Percentiles rank a stretch among this genome's conserved stretches.
Evolutionary conservation across 1,284 basidiomycete genomes (phyloP).

Genomic region (Sanghuangporus baumii): DNA sequence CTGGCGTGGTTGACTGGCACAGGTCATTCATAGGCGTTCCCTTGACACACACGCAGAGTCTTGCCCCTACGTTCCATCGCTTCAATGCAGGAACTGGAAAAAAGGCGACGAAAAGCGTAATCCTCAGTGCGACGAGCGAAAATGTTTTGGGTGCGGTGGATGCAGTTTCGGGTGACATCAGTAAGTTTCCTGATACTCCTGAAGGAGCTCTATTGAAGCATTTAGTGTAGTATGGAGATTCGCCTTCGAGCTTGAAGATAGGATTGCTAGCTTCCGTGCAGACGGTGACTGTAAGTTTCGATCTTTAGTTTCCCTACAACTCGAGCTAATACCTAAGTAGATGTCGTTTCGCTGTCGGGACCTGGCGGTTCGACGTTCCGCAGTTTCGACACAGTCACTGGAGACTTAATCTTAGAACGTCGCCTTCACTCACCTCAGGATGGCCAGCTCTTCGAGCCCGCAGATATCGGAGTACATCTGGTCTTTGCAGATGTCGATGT

Average conservation of each 20-base stretch:
- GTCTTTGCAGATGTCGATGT: constrained; percentile 28
- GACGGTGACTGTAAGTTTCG: constrained; percentile 50
- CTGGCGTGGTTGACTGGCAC: constrained; percentile 86
- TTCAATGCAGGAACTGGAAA: constrained; percentile 24
- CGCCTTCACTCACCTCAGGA: constrained; percentile 44
- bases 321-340: constrained; percentile 32
- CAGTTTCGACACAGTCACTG: constrained; percentile 60
- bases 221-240: constrained; percentile 71
- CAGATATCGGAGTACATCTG: constrained; percentile 40
- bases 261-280: constrained; percentile 63
- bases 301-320: background rate
- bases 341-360: constrained; percentile 71
- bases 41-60: constrained; percentile 37
- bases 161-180: constrained; percentile 64
- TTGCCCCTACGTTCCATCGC: constrained; percentile 54
- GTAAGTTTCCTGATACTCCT: constrained; percentile 39
- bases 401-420: constrained; percentile 66
- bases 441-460: constrained; percentile 46
- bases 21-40: constrained; percentile 70
- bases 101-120: constrained; percentile 40
- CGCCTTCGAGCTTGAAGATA: constrained; percentile 61
- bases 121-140: constrained; percentile 67
- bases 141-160: constrained; percentile 80
- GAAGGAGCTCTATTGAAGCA: constrained; percentile 10
- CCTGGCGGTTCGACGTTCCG: constrained; percentile 68